Evolutionary conservation across 352 stramenopile species (phyloP).

Genomic region (Phytophthora colocasiae): DNA sequence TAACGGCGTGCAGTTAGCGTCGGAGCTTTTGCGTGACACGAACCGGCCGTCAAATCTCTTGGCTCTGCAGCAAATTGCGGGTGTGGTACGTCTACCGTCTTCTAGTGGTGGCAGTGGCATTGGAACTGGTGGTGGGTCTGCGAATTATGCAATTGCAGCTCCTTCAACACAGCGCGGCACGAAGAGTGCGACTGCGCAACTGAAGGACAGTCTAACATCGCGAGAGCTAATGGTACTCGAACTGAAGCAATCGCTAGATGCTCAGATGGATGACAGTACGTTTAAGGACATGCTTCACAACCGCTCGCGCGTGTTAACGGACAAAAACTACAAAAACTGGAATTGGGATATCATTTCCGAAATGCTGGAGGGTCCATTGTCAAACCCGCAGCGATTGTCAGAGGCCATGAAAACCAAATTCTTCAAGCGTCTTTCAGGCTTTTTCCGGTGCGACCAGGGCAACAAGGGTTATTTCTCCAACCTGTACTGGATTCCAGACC

Average conservation of each 20-base stretch:
- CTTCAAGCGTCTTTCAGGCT: slow-evolving; percentile 90
- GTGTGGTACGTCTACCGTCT: slow-evolving; percentile 44
- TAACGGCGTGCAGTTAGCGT: slow-evolving; percentile 89
- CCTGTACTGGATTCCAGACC: slow-evolving; percentile 90
- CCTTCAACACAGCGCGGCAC: slow-evolving; percentile 47
- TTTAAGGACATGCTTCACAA: slow-evolving; percentile 92
- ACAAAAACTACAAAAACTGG: slow-evolving; percentile 93
- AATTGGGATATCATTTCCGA: slow-evolving; percentile 93
- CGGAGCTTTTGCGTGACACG: slow-evolving; percentile 86
- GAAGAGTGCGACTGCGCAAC: slow-evolving; percentile 45
- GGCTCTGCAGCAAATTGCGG: slow-evolving; percentile 49
- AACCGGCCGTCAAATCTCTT: slow-evolving; percentile 77
- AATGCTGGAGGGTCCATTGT: slow-evolving; percentile 86
- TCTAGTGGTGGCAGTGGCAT: slow-evolving; percentile 37
- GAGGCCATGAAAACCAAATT: slow-evolving; percentile 95
- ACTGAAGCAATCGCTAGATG: slow-evolving; percentile 88
- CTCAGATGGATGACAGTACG: slow-evolving; percentile 88
- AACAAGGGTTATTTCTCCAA: slow-evolving; percentile 93
- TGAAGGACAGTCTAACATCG: slow-evolving; percentile 80
- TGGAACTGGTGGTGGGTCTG: slow-evolving; percentile 32
- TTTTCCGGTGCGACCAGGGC: slow-evolving; percentile 90
- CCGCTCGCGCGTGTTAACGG: slow-evolving; percentile 81
- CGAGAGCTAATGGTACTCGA: slow-evolving; percentile 89
- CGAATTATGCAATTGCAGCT: slow-evolving; percentile 40
- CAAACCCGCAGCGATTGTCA: slow-evolving; percentile 85